These are phyloP conservation scores for Rhodofomes roseus DNA, from an alignment of 1,284 basidiomycete genomes.

Conservation along the genomic window DNA sequence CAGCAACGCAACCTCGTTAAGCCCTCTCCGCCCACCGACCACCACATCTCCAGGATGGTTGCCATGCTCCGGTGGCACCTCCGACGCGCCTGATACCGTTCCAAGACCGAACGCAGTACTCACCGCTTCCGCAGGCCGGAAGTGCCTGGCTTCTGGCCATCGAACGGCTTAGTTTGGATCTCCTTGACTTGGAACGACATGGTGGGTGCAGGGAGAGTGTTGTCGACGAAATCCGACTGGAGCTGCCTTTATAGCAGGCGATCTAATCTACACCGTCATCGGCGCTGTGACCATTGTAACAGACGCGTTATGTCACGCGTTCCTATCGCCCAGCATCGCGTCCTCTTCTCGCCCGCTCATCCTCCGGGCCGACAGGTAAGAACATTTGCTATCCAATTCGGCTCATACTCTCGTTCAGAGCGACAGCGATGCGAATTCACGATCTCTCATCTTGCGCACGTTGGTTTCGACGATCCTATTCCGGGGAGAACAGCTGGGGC, in stretches of 20 bases:
- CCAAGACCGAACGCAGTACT: constrained; percentile 12
- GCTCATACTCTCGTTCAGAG: no score
- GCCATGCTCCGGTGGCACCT: neutral
- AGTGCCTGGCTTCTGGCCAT: constrained; percentile 93
- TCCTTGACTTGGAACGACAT: constrained; percentile 54
- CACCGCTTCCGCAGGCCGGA: constrained; percentile 92
- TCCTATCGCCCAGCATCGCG: neutral
- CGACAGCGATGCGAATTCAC: neutral
- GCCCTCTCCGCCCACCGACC: no score
- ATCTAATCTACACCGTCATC: neutral
- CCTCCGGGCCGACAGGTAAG: neutral
- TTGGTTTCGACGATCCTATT: neutral
- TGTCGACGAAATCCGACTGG: neutral
- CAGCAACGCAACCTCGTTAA: no score
- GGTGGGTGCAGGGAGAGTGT: constrained; percentile 38
- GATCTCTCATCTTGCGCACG: neutral
- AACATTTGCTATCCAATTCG: neutral
- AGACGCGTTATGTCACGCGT: neutral
- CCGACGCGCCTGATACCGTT: neutral
- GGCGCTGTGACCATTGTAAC: neutral
- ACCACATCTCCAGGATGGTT: neutral
- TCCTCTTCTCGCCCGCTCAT: neutral
- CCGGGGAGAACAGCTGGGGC: neutral
- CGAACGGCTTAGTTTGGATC: constrained; percentile 72
- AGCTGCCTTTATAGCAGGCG: neutral